Evolutionary conservation across 192 early-diverging fungal genomes (phyloP), one percentile per base, ranked within the genome.

Genomic region (Pecoramyces ruminantium): DNA sequence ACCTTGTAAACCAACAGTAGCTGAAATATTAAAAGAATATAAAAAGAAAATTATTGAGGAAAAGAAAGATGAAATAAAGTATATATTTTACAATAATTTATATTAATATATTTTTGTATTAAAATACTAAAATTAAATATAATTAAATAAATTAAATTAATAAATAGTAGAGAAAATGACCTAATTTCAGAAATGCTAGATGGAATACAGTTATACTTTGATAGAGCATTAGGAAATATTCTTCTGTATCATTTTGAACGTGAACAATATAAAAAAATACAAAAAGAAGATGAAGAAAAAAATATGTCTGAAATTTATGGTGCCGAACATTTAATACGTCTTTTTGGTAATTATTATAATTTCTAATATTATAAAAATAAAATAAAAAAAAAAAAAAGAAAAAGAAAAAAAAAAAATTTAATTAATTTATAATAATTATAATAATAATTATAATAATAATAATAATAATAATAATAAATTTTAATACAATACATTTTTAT

Each of bases 181-280:
- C 83, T 93, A 29, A 82, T 94, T 29, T 87, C 95, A 38, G 96
- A 98, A 85, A 91, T 98, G 15, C 81, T 96, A 38, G 88, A 96
- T 40, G 97, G 98, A 11, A 81, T 99, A 17, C 88, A 92, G 81
- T 83, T 92, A 9, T 98, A 98, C 84, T 99, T 99, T 88, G 94
- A 98, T 86, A 92, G 91, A 81, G 94, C 94, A 0, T 87, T 99
- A 15, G 97, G 96, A 16, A 96, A 93, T 79, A 88, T 96, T 83
- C 86, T 99, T 30, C 86, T 99, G 6, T 99, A 99, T 84, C 91
- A 96, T 78, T 98, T 98, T 83, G 98, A 99, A 84, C 90, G 98
- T 38, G 92, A 93, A 80, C 98, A 99, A 86, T 99, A 96, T 86
- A 92, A 93, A 25, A 91, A 96, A 29, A 51, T 95, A 38, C 86